phyloP scores from a whole-genome alignment of 2,329 filamentous ascomycete genomes.

The Myriosclerotinia curreyana region DNA sequence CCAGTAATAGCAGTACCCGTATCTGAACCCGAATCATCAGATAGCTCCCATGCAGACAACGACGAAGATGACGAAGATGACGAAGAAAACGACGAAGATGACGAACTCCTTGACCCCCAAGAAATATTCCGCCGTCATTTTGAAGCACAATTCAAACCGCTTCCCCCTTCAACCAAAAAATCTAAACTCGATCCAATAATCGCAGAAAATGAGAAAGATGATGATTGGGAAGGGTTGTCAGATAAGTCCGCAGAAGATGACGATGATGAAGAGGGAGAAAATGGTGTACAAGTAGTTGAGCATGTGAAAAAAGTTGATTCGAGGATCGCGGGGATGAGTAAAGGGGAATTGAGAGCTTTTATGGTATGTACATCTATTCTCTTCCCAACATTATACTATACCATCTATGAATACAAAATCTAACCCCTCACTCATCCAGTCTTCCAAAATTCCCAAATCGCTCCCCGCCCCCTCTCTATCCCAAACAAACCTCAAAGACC shows the following conservation, averaged over 20 bases:
- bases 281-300: slow-evolving; percentile 46
- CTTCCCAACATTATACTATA: not conserved
- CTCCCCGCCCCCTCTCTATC: not conserved
- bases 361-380: slow-evolving; percentile 51
- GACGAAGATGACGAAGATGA: slow-evolving; percentile 20
- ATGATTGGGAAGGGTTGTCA: slow-evolving; percentile 64
- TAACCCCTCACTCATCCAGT: slow-evolving; percentile 24
- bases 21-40: slow-evolving; percentile 1
- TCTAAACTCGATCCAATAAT: slow-evolving; percentile 23
- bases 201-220: slow-evolving; percentile 40
- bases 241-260: not conserved
- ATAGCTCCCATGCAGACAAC: not conserved
- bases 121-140: slow-evolving; percentile 82
- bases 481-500: slow-evolving; percentile 18
- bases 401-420: not conserved
- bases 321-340: slow-evolving; percentile 49
- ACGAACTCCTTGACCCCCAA: slow-evolving; percentile 51
- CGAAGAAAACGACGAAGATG: slow-evolving; percentile 28
- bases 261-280: slow-evolving; percentile 43
- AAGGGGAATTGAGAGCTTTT: slow-evolving; percentile 72
- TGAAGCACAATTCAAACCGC: slow-evolving; percentile 79
- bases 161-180: slow-evolving; percentile 45
- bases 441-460: slow-evolving; percentile 36
- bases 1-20: not conserved
- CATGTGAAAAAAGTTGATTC: slow-evolving; percentile 38